A percentile compares a stretch with the other conserved stretches of the same genome.
phyloP scores from a whole-genome alignment of 768 basidiomycete species.

The Neoboletus magnificus region DNA sequence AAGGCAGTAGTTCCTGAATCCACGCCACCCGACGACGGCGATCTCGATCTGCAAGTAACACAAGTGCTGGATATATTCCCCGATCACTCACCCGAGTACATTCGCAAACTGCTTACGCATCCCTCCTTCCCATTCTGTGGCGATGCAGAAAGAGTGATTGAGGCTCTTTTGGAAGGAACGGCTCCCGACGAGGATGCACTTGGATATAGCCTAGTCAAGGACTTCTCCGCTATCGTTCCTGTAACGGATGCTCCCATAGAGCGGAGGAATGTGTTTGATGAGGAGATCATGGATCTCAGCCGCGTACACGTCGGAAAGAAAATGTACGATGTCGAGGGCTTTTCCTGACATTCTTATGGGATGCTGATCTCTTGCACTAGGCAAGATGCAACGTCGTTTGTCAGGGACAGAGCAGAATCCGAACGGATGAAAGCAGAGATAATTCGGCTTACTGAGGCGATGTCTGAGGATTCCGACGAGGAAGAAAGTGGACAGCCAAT shows the following conservation, averaged over 20 bases:
- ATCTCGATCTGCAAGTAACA: conserved; percentile 54
- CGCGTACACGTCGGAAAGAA: conserved; percentile 64
- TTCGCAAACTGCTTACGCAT: conserved; percentile 54
- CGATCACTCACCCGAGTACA: conserved; percentile 51
- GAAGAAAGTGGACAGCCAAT: conserved; percentile 38
- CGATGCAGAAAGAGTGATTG: conserved; percentile 60
- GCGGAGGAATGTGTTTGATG: conserved; percentile 74
- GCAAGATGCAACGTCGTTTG: conserved; percentile 41
- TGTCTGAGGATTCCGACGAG: conserved; percentile 64
- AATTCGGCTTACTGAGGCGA: conserved; percentile 67
- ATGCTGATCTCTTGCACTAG: conserved; percentile 29
- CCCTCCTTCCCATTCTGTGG: conserved; percentile 47
- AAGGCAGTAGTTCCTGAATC: conserved; percentile 27
- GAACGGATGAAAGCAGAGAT: conserved; percentile 83
- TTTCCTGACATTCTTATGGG: not conserved
- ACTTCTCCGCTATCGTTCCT: not conserved
- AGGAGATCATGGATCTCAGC: conserved; percentile 62
- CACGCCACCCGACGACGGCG: conserved; percentile 31
- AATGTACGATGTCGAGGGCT: conserved; percentile 37
- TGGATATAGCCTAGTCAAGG: conserved; percentile 5
- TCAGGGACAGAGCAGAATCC: conserved; percentile 57
- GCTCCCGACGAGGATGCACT: conserved; percentile 43
- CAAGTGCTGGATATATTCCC: conserved; percentile 80
- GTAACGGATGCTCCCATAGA: conserved; percentile 31
- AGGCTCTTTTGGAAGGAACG: conserved; percentile 72